Conservation (phyloP, 441 rosid genomes). For the Croton setiger region DNA sequence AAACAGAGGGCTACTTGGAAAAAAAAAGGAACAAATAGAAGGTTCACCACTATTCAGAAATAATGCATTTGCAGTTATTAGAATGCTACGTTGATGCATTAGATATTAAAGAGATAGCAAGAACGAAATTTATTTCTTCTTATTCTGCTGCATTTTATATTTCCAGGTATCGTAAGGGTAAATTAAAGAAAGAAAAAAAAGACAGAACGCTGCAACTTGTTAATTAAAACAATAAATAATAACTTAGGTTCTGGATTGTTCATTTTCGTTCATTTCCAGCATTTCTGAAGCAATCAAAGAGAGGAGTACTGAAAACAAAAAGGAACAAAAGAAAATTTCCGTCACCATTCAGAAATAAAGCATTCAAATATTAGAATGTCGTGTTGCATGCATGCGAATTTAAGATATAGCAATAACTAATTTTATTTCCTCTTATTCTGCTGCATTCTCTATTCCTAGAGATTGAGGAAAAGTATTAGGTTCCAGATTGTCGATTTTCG, state of each 20-base stretch:
- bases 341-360: not conserved
- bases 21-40: not conserved
- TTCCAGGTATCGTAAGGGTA: no score
- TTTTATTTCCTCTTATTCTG: not conserved
- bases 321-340: not conserved
- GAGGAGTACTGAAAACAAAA: not conserved
- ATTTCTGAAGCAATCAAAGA: no score
- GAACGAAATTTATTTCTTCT: no score
- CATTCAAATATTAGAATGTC: not conserved
- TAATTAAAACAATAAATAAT: not conserved
- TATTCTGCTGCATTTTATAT: no score
- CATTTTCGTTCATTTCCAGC: no score
- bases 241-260: no score
- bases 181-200: not conserved
- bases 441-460: not conserved
- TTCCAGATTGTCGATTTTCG: not conserved
- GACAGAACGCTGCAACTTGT: no score
- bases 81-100: not conserved
- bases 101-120: not conserved
- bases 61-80: not conserved
- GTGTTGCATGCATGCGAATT: not conserved
- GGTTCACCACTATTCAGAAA: not conserved
- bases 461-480: not conserved
- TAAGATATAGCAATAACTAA: not conserved
- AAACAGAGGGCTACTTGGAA: no score